Evolutionary conservation across 1,139 yeast species (phyloP).

Genomic region (Geotrichum carabidarum): DNA sequence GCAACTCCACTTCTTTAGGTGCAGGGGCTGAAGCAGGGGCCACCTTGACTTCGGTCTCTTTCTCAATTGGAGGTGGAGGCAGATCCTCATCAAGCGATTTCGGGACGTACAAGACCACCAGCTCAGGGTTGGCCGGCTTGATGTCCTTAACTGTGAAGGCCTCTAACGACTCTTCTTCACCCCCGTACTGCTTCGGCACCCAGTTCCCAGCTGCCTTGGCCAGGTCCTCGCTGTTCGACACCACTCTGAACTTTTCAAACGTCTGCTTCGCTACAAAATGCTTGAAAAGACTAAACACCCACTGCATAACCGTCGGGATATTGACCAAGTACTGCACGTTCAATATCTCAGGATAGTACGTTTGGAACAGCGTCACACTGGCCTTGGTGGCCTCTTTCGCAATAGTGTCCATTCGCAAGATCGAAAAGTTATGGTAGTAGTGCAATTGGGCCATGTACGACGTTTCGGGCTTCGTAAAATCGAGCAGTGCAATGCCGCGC

Average conservation of each 20-base stretch:
- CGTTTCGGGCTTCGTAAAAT: constrained; percentile 48
- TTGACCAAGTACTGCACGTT: constrained; percentile 71
- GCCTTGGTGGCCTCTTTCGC: constrained; percentile 65
- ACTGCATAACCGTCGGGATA: constrained; percentile 68
- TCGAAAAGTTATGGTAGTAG: constrained; percentile 72
- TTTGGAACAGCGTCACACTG: constrained; percentile 64
- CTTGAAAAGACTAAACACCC: constrained; percentile 64
- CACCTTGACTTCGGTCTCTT: not conserved
- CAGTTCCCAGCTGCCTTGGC: constrained; percentile 46
- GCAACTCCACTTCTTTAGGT: not conserved
- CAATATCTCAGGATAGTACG: constrained; percentile 76
- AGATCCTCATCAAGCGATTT: constrained; percentile 1
- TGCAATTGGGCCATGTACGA: constrained; percentile 73
- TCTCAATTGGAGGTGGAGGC: not conserved
- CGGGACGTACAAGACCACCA: constrained; percentile 10
- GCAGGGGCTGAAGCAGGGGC: not conserved
- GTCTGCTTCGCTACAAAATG: constrained; percentile 62
- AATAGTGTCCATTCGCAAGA: constrained; percentile 64
- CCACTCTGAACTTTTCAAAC: constrained; percentile 62
- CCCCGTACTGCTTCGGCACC: constrained; percentile 61
- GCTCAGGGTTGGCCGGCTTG: constrained; percentile 26
- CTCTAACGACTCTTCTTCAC: constrained; percentile 39
- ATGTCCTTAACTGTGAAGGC: constrained; percentile 36
- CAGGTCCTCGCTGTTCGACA: constrained; percentile 55
- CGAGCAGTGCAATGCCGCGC: constrained; percentile 58